Percentiles rank a stretch among this genome's conserved stretches.
Conservation (phyloP, 164 flowering plant species). For the Stephania cephalantha region DNA sequence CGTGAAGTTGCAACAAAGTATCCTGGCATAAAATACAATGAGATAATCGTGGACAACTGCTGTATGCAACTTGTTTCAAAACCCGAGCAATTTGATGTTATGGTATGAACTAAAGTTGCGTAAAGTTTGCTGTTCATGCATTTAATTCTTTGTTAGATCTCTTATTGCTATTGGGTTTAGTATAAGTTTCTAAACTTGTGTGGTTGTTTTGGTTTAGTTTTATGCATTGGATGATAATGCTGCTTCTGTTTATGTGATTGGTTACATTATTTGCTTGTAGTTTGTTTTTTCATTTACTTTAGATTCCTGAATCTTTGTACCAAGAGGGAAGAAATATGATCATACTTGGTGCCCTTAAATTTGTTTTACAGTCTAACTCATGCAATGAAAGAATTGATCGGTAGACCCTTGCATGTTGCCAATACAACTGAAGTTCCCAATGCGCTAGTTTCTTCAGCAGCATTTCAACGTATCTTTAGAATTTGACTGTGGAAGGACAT, state of each 20-base stretch:
- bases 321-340: not conserved
- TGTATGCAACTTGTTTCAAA: constrained; percentile 97
- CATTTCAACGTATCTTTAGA: not conserved
- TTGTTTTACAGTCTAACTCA: not conserved
- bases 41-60: constrained; percentile 92
- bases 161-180: not conserved
- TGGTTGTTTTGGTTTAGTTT: not conserved
- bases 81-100: constrained; percentile 97
- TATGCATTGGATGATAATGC: not conserved
- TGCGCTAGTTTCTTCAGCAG: not conserved
- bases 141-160: not conserved
- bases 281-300: not conserved
- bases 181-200: too few relatives aligned
- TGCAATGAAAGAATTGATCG: not conserved
- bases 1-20: constrained; percentile 81
- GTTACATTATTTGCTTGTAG: not conserved
- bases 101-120: constrained; percentile 43
- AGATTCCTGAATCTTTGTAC: not conserved
- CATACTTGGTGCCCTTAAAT: not conserved
- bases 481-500: not conserved
- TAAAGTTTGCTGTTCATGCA: not conserved
- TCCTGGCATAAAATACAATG: constrained; percentile 78
- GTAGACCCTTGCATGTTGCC: not conserved
- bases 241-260: not conserved
- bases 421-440: not conserved